phyloP scores from a whole-genome alignment of 108 stramenopile species.

The Fragilariopsis cylindrus region DNA sequence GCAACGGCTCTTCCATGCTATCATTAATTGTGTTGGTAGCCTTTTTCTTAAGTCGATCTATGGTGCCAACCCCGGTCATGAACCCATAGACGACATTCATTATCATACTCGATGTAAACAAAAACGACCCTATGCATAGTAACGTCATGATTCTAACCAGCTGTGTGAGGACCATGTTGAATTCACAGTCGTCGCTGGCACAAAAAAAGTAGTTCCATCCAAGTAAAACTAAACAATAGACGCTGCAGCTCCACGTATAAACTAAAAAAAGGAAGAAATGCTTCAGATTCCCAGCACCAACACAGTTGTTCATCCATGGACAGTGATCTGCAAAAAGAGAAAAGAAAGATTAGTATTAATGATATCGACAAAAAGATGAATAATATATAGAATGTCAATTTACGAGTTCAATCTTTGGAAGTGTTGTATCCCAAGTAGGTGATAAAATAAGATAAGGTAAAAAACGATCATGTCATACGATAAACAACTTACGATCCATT shows the following conservation, averaged over 20 bases:
- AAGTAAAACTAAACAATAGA: constrained; percentile 79
- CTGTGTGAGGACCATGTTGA: constrained; percentile 71
- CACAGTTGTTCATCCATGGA: constrained; percentile 99
- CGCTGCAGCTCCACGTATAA: constrained; percentile 89
- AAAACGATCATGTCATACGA: background rate
- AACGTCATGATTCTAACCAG: constrained; percentile 85
- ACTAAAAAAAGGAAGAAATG: constrained; percentile 94
- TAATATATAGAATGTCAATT: background rate
- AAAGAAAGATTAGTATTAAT: background rate
- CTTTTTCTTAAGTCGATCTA: constrained; percentile 91
- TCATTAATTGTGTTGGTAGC: constrained; percentile 73
- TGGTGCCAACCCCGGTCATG: constrained; percentile 91
- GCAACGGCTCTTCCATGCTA: constrained; percentile 77
- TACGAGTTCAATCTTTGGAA: background rate
- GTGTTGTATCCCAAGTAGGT: background rate
- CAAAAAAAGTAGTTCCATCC: constrained; percentile 91
- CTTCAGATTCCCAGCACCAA: constrained; percentile 92
- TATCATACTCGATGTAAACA: constrained; percentile 86
- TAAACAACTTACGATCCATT: constrained; percentile 77
- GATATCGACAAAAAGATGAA: background rate
- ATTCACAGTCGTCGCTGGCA: constrained; percentile 74
- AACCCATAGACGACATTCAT: constrained; percentile 91
- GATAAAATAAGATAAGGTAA: background rate
- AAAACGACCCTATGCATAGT: constrained; percentile 73
- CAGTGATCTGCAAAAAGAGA: constrained; percentile 76